A percentile compares a stretch with the other conserved stretches of the same genome.
Conservation (phyloP, 2,329 filamentous ascomycete genomes). For the Fusarium dlaminii region DNA sequence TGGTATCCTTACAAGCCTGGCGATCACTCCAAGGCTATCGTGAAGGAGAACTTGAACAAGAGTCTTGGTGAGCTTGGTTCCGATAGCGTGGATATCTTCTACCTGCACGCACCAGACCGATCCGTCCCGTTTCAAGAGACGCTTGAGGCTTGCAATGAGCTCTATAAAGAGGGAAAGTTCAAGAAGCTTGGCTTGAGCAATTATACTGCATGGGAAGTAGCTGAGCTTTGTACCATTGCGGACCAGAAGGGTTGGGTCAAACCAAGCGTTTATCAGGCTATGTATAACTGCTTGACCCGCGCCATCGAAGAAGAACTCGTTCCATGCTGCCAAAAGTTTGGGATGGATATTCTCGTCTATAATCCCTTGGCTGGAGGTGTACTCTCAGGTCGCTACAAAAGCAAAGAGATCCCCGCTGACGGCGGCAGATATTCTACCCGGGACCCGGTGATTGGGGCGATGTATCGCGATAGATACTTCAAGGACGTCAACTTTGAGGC, state of each 20-base stretch:
- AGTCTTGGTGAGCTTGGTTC: neutral
- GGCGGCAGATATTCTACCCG: slow-evolving; percentile 38
- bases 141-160: slow-evolving; percentile 71
- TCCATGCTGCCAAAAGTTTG: slow-evolving; percentile 66
- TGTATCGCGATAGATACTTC: slow-evolving; percentile 61
- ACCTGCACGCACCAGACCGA: slow-evolving; percentile 63
- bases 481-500: slow-evolving; percentile 66
- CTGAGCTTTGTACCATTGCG: slow-evolving; percentile 67
- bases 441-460: neutral
- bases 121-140: slow-evolving; percentile 74
- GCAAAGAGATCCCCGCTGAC: slow-evolving; percentile 39
- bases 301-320: slow-evolving; percentile 51
- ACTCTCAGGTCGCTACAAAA: slow-evolving; percentile 68
- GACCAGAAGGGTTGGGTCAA: slow-evolving; percentile 70
- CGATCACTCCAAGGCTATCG: neutral
- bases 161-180: slow-evolving; percentile 78
- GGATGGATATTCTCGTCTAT: slow-evolving; percentile 74
- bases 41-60: neutral
- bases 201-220: slow-evolving; percentile 80
- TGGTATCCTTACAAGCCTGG: slow-evolving; percentile 3
- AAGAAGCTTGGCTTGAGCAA: slow-evolving; percentile 76
- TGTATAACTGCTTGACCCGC: slow-evolving; percentile 64
- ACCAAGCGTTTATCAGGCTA: slow-evolving; percentile 79
- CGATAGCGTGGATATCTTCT: slow-evolving; percentile 4
- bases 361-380: slow-evolving; percentile 78